A percentile compares a stretch with the other conserved stretches of the same genome.
Conservation (phyloP, 2,329 filamentous ascomycete species). For the Fusarium sp. region DNA sequence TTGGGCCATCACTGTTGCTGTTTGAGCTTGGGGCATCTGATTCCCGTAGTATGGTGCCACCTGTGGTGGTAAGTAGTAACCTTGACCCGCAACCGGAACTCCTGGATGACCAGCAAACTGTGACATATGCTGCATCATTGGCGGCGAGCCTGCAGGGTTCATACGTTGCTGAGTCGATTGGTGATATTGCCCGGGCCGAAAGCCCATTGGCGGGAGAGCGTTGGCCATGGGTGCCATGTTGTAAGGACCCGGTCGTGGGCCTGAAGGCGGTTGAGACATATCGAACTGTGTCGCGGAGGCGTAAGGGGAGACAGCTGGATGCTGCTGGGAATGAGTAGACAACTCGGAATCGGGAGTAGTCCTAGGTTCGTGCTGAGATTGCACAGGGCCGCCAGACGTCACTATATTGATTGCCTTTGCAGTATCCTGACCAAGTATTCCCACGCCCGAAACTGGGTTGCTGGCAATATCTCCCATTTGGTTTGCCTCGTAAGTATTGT, state of each 20-base stretch:
- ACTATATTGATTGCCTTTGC: slow-evolving; percentile 21
- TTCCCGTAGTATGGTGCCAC: slow-evolving; percentile 61
- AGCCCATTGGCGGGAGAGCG: slow-evolving; percentile 58
- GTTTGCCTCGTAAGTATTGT: slow-evolving; percentile 5
- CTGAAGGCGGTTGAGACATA: slow-evolving; percentile 52
- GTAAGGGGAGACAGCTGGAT: slow-evolving; percentile 54
- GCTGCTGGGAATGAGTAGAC: slow-evolving; percentile 42
- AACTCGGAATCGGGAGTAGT: slow-evolving; percentile 38
- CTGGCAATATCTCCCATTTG: slow-evolving; percentile 46
- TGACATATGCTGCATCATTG: slow-evolving; percentile 57
- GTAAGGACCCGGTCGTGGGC: slow-evolving; percentile 54
- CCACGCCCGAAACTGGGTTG: slow-evolving; percentile 32
- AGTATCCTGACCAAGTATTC: slow-evolving; percentile 18
- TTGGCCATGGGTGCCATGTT: slow-evolving; percentile 62
- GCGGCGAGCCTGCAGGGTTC: slow-evolving; percentile 53
- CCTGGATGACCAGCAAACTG: slow-evolving; percentile 57
- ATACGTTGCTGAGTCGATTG: slow-evolving; percentile 54
- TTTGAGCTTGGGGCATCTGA: slow-evolving; percentile 56
- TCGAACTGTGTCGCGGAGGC: slow-evolving; percentile 59
- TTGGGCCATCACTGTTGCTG: slow-evolving; percentile 52
- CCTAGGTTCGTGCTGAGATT: slow-evolving; percentile 24
- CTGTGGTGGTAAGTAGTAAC: slow-evolving; percentile 63
- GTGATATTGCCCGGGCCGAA: slow-evolving; percentile 56
- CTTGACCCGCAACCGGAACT: slow-evolving; percentile 57
- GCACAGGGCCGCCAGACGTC: slow-evolving; percentile 12